These are phyloP conservation scores for Elaphomyces granulatus DNA, from an alignment of 495 filamentous ascomycete genomes.

Conservation along the genomic window DNA sequence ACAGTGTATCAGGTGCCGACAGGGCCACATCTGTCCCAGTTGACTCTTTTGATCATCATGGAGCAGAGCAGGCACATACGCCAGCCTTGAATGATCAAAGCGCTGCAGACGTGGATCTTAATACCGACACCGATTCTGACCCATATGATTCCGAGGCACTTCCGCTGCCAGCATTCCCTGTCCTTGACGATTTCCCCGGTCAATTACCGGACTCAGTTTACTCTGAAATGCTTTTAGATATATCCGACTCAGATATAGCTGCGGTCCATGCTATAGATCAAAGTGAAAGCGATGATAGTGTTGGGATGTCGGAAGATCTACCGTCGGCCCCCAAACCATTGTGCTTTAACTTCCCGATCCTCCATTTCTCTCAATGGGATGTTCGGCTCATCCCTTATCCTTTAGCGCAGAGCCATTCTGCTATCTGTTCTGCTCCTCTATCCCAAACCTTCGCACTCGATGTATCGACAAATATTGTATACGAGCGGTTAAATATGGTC, in stretches of 20 bases:
- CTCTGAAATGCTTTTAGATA: too few species aligned
- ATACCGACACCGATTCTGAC: too few species aligned
- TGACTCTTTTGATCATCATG: neutral
- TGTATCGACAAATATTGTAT: conserved; percentile 24
- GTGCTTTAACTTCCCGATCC: conserved; percentile 26
- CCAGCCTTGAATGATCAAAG: neutral
- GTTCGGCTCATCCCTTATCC: conserved; percentile 41
- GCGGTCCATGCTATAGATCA: too few species aligned
- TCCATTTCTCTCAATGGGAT: conserved; percentile 44
- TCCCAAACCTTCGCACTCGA: conserved; percentile 24
- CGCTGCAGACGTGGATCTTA: neutral
- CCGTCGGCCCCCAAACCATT: conserved; percentile 6
- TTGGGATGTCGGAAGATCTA: neutral
- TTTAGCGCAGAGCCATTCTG: conserved; percentile 27
- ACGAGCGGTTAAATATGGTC: conserved; percentile 64
- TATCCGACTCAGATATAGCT: too few species aligned
- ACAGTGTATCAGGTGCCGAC: neutral
- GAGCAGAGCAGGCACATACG: neutral
- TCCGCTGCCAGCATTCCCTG: too few species aligned
- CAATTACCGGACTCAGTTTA: too few species aligned
- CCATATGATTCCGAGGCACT: too few species aligned
- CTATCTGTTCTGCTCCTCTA: conserved; percentile 35
- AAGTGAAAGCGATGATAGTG: too few species aligned
- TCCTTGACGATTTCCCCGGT: too few species aligned
- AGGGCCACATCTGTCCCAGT: neutral